A percentile compares a stretch with the other conserved stretches of the same genome.
Evolutionary conservation across 176 grass and related monocot genomes (phyloP).

Genomic region (Aegilops longissima): DNA sequence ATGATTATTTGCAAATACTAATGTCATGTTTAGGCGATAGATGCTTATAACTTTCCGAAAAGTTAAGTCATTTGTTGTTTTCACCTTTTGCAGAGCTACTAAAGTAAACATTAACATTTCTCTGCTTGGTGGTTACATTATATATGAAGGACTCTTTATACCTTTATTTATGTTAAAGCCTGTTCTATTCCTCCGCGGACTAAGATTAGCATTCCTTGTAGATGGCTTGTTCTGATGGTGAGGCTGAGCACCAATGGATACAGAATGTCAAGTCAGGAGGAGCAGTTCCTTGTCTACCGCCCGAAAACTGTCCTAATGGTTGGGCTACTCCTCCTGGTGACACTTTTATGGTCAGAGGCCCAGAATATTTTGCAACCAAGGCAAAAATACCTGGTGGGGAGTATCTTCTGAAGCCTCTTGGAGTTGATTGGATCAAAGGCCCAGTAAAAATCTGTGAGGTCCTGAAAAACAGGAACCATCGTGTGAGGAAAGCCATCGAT

Average conservation of each 20-base stretch:
- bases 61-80: background rate
- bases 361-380: slow-evolving; percentile 76
- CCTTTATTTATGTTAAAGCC: background rate
- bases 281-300: slow-evolving; percentile 59
- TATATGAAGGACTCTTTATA: background rate
- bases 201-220: background rate
- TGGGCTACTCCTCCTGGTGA: slow-evolving; percentile 72
- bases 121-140: no score
- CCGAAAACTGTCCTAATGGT: slow-evolving; percentile 56
- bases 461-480: slow-evolving; percentile 69
- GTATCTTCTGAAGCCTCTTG: slow-evolving; percentile 85
- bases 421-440: slow-evolving; percentile 88
- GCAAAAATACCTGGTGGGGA: slow-evolving; percentile 72
- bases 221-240: slow-evolving; percentile 60
- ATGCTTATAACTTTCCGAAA: background rate
- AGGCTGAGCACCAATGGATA: slow-evolving; percentile 68
- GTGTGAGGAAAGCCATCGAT: slow-evolving; percentile 69
- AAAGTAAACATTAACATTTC: background rate
- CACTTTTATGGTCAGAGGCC: slow-evolving; percentile 83
- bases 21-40: background rate
- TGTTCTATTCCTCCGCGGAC: background rate
- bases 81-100: background rate
- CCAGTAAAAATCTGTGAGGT: slow-evolving; percentile 64
- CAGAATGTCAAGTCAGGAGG: slow-evolving; percentile 61
- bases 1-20: background rate